A percentile compares a stretch with the other conserved stretches of the same genome.
Conservation (phyloP, 352 stramenopile genomes). For the Pythium periplocum region DNA sequence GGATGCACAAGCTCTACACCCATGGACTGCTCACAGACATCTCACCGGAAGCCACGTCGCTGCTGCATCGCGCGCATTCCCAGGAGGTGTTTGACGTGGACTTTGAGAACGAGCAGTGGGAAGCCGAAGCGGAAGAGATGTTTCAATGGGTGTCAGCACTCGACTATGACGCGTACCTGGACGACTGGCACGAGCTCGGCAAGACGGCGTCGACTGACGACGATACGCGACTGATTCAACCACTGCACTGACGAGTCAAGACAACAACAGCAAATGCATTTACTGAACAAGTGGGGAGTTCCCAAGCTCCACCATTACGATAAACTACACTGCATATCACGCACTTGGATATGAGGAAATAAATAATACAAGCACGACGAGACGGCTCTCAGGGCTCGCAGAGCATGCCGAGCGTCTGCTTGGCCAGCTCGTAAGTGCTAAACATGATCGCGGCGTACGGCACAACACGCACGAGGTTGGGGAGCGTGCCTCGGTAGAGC, state of each 20-base stretch:
- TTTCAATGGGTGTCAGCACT: conserved; percentile 61
- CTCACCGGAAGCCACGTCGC: not conserved
- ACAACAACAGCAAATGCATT: too few relatives aligned
- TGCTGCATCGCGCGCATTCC: not conserved
- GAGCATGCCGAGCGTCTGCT: conserved; percentile 51
- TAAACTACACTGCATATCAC: too few relatives aligned
- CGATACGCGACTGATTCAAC: conserved; percentile 6
- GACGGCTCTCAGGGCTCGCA: conserved; percentile 5
- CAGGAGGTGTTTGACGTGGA: conserved; percentile 49
- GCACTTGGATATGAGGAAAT: too few relatives aligned
- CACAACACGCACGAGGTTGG: conserved; percentile 74
- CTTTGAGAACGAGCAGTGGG: conserved; percentile 65
- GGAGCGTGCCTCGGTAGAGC: conserved; percentile 73
- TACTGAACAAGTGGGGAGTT: conserved; percentile 2
- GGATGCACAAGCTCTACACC: conserved; percentile 78
- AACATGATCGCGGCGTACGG: conserved; percentile 84
- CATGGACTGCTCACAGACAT: conserved; percentile 39
- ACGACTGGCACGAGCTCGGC: conserved; percentile 55
- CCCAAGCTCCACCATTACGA: not conserved
- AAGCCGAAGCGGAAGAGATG: conserved; percentile 61
- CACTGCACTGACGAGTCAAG: too few relatives aligned
- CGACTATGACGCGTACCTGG: conserved; percentile 73
- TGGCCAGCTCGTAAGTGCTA: conserved; percentile 76
- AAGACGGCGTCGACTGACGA: conserved; percentile 48
- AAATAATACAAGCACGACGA: too few relatives aligned